These are phyloP conservation scores for Nigrograna mackinnonii DNA, from an alignment of 2,329 filamentous ascomycete genomes.

Conservation along the genomic window DNA sequence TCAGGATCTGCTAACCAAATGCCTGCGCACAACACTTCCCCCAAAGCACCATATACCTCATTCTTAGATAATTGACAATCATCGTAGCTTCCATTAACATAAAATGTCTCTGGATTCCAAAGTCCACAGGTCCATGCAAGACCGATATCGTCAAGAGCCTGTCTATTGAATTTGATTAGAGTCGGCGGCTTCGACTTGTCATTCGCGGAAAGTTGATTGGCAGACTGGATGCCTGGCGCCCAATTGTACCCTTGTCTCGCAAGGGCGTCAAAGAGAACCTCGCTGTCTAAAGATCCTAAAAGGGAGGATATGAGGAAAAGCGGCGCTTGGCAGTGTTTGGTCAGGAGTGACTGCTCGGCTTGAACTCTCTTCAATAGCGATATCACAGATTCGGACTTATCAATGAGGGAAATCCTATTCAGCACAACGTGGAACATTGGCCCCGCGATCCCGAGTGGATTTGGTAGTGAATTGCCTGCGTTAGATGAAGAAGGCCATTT, in stretches of 20 bases:
- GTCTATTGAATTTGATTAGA: background rate
- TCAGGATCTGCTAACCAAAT: background rate
- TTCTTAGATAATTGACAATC: background rate
- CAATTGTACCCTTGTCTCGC: background rate
- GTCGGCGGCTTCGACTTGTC: background rate
- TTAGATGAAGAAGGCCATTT: background rate
- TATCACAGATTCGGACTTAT: background rate
- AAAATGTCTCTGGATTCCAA: background rate
- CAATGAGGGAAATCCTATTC: background rate
- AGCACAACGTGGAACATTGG: background rate
- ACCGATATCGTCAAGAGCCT: background rate
- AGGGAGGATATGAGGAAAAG: background rate
- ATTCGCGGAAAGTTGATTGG: too few relatives aligned
- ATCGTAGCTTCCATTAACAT: background rate
- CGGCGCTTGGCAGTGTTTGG: background rate
- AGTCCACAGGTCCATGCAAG: background rate
- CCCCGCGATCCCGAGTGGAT: background rate
- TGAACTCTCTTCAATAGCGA: background rate
- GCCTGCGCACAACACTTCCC: background rate
- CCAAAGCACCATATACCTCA: background rate
- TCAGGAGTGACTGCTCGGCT: background rate
- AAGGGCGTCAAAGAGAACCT: background rate
- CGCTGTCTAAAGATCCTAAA: background rate
- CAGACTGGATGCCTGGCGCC: too few relatives aligned
- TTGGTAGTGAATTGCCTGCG: background rate